Conservation (phyloP, 805 yeast genomes). For the Ogataea methanolica region DNA sequence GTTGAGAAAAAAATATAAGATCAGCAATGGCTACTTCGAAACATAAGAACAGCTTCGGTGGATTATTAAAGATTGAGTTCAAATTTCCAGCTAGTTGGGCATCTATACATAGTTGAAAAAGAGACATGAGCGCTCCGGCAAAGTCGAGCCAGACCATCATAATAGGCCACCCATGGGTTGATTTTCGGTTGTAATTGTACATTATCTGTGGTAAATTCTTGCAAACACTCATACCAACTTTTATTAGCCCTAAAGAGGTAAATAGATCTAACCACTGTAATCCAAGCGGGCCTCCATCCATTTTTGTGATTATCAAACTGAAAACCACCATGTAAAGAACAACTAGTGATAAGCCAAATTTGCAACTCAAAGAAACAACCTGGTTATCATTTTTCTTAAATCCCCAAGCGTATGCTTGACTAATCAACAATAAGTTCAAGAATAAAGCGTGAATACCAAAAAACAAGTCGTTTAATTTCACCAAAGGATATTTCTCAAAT, state of each 20-base stretch:
- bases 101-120: slow-evolving; percentile 28
- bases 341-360: slow-evolving; percentile 14
- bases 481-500: slow-evolving; percentile 25
- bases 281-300: slow-evolving; percentile 12
- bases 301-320: slow-evolving; percentile 12
- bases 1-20: slow-evolving; percentile 29
- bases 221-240: slow-evolving; percentile 30
- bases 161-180: slow-evolving; percentile 37
- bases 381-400: slow-evolving; percentile 31
- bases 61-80: slow-evolving; percentile 23
- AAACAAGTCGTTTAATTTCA: slow-evolving; percentile 28
- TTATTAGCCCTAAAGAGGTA: slow-evolving; percentile 30
- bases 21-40: slow-evolving; percentile 29
- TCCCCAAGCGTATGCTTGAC: slow-evolving; percentile 32
- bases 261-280: slow-evolving; percentile 30
- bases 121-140: slow-evolving; percentile 27
- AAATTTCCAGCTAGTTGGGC: slow-evolving; percentile 23
- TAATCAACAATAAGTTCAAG: slow-evolving; percentile 23
- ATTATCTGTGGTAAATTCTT: slow-evolving; percentile 33
- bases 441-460: slow-evolving; percentile 29
- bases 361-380: slow-evolving; percentile 18
- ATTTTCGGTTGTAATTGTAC: slow-evolving; percentile 30
- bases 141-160: slow-evolving; percentile 31
- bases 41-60: slow-evolving; percentile 29
- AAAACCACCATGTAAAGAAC: slow-evolving; percentile 9